Percentiles rank a stretch among this genome's conserved stretches.
phyloP scores from a whole-genome alignment of 1,284 basidiomycete species.

The Uromyces viciae-fabae region DNA sequence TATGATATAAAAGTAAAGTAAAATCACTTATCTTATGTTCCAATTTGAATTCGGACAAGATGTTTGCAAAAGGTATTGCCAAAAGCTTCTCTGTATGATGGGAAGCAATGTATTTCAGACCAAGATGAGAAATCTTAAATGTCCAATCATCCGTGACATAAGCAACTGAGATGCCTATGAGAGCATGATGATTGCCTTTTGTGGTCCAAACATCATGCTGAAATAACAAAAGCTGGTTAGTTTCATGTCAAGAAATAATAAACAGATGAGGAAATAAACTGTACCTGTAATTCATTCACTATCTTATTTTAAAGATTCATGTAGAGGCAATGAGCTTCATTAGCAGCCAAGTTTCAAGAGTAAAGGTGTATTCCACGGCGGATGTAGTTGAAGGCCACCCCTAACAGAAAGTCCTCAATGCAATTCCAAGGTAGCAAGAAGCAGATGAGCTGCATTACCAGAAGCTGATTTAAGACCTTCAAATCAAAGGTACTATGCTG shows the following conservation, averaged over 20 bases:
- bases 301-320: not conserved
- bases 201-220: constrained; percentile 21
- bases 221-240: not conserved
- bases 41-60: constrained; percentile 1
- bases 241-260: not conserved
- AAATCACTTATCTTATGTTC: constrained; percentile 18
- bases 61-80: constrained; percentile 13
- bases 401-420: not conserved
- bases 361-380: not conserved
- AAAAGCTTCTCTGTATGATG: constrained; percentile 18
- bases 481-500: not conserved
- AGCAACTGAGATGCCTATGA: constrained; percentile 12
- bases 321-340: not conserved
- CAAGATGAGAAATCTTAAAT: not conserved
- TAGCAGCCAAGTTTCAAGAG: not conserved
- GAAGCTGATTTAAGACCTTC: not conserved
- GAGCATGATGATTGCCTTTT: constrained; percentile 15
- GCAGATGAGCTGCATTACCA: not conserved
- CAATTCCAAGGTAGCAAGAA: not conserved
- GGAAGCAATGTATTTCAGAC: not conserved
- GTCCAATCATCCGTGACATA: not conserved
- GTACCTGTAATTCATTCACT: not conserved
- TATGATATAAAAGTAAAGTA: not conserved
- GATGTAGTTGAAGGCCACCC: not conserved
- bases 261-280: not conserved